phyloP scores from a whole-genome alignment of 345 rosid species.

The Corymbia maculata region DNA sequence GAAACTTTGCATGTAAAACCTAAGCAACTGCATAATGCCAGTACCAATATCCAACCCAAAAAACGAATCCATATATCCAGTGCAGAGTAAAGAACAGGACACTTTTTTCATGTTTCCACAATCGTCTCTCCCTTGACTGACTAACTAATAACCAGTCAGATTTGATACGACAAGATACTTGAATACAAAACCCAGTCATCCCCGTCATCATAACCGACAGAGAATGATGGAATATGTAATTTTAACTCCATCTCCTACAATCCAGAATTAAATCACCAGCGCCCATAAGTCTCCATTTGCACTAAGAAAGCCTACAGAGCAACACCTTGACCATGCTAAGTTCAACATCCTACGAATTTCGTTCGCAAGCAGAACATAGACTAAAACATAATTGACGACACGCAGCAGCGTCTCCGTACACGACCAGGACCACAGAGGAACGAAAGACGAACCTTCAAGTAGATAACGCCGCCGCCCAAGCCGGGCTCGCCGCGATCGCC shows the following conservation, averaged over 20 bases:
- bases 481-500: conserved; percentile 48
- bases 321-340: not conserved
- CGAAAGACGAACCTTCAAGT: conserved; percentile 44
- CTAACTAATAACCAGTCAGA: not conserved
- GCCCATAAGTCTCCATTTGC: not conserved
- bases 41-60: not conserved
- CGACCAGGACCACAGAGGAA: not conserved
- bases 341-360: not conserved
- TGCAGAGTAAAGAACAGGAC: not conserved
- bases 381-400: not conserved
- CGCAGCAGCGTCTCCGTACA: not conserved
- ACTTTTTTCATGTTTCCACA: not conserved
- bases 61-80: not conserved
- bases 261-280: not conserved
- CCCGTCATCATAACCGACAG: not conserved
- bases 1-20: not conserved
- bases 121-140: not conserved
- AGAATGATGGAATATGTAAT: not conserved
- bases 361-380: not conserved
- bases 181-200: not conserved
- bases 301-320: not conserved
- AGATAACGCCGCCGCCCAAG: conserved; percentile 80
- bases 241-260: not conserved
- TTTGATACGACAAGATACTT: not conserved
- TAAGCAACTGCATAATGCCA: not conserved